Evolutionary conservation across 306 rosid genomes (phyloP).

Genomic region (Prunus mongolica): DNA sequence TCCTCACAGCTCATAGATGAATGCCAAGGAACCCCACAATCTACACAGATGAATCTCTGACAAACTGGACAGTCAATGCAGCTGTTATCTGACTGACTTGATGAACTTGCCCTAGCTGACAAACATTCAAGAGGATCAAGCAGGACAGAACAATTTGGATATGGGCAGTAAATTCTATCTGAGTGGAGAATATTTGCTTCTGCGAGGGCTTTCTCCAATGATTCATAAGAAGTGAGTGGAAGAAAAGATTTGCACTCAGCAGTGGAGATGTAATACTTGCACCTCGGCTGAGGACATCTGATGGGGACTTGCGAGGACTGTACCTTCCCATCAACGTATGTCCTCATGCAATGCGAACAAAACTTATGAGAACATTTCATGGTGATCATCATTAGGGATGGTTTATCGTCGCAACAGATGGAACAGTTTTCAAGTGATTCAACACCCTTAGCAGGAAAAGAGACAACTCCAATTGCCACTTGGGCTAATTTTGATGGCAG

Average conservation of each 20-base stretch:
- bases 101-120: conserved; percentile 69
- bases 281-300: conserved; percentile 76
- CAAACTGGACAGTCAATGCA: conserved; percentile 91
- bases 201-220: conserved; percentile 59
- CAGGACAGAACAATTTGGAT: conserved; percentile 75
- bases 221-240: conserved; percentile 59
- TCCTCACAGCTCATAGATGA: conserved; percentile 81
- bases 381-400: conserved; percentile 60
- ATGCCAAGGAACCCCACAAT: conserved; percentile 93
- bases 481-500: conserved; percentile 73
- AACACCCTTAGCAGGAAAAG: conserved; percentile 52
- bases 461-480: conserved; percentile 81
- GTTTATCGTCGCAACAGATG: conserved; percentile 87
- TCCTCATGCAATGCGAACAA: conserved; percentile 83
- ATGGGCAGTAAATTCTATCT: conserved; percentile 79
- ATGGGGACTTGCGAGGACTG: conserved; percentile 74
- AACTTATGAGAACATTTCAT: conserved; percentile 89
- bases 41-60: conserved; percentile 71
- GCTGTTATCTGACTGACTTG: conserved; percentile 71
- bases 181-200: conserved; percentile 53
- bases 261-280: conserved; percentile 66
- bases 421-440: conserved; percentile 65
- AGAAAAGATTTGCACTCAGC: conserved; percentile 75
- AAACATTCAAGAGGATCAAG: conserved; percentile 68
- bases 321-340: conserved; percentile 66